phyloP scores from a whole-genome alignment of 2,329 filamentous ascomycete genomes.

The Colletotrichum magnum region DNA sequence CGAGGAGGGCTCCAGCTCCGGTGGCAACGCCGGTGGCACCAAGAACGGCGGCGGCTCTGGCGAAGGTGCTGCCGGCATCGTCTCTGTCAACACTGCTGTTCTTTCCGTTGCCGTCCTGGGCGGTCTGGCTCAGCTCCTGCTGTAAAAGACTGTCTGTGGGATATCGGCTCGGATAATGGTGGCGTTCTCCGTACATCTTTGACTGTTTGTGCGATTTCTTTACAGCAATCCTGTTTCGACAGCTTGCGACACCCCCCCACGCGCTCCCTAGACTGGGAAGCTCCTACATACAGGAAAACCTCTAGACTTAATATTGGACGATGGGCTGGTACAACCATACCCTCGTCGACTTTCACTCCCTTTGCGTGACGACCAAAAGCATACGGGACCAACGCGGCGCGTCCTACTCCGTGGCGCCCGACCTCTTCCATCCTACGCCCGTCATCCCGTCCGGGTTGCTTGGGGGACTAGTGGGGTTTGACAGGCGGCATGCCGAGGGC shows the following conservation, averaged over 20 bases:
- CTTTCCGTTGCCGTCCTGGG: conserved; percentile 63
- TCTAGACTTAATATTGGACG: conserved; percentile 60
- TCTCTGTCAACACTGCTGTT: conserved; percentile 62
- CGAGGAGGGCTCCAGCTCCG: conserved; percentile 54
- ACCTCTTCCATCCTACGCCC: conserved; percentile 5
- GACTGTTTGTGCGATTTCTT: conserved; percentile 40
- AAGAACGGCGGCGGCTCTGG: conserved; percentile 48
- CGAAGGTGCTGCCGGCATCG: conserved; percentile 60
- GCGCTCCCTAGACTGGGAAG: conserved; percentile 38
- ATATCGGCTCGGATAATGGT: conserved; percentile 40
- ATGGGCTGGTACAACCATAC: conserved; percentile 40
- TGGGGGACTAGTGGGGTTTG: conserved; percentile 19
- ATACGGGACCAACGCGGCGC: conserved; percentile 22
- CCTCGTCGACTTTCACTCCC: conserved; percentile 47
- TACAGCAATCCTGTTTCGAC: conserved; percentile 34
- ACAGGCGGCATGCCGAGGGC: conserved; percentile 23
- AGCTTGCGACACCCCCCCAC: conserved; percentile 33
- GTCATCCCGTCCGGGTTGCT: conserved; percentile 22
- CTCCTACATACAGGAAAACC: conserved; percentile 56
- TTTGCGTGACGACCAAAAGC: conserved; percentile 41
- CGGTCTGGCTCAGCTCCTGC: conserved; percentile 61
- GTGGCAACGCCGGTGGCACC: conserved; percentile 48
- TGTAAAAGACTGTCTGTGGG: conserved; percentile 56
- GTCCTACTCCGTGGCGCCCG: conserved; percentile 3
- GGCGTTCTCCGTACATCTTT: conserved; percentile 43